phyloP scores from a whole-genome alignment of 164 flowering plant species.

The Vitis cinerea region DNA sequence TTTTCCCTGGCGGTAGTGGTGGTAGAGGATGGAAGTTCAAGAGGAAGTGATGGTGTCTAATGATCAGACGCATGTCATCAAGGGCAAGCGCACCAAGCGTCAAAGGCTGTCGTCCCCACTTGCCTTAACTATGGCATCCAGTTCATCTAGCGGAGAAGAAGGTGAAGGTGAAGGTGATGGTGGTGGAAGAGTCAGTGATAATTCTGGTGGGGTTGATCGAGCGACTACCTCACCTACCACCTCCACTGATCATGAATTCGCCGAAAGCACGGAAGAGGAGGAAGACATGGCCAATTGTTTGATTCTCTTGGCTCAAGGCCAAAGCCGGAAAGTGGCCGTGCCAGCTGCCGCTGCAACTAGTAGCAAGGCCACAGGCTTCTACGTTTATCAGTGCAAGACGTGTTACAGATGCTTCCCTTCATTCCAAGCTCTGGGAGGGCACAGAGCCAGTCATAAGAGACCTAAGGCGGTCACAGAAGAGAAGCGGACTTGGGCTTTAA shows the following conservation, averaged over 20 bases:
- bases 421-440: conserved; percentile 67
- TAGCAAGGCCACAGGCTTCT: background rate
- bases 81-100: conserved; percentile 59
- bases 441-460: conserved; percentile 62
- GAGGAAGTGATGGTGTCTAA: conserved; percentile 14
- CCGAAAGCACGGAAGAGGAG: conserved; percentile 29
- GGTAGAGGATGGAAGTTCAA: conserved; percentile 9
- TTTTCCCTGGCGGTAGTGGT: too few relatives aligned
- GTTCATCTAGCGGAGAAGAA: conserved; percentile 12
- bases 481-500: background rate
- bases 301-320: conserved; percentile 50
- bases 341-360: conserved; percentile 1
- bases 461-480: conserved; percentile 18
- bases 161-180: background rate
- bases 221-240: background rate
- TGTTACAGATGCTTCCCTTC: conserved; percentile 54
- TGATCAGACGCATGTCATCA: conserved; percentile 20
- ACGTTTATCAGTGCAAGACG: conserved; percentile 51
- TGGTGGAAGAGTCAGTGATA: conserved; percentile 2
- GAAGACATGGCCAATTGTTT: conserved; percentile 62
- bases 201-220: background rate
- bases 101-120: conserved; percentile 28
- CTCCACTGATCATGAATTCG: background rate
- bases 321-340: background rate
- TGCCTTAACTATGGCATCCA: conserved; percentile 12